Evolutionary conservation across 768 basidiomycete genomes (phyloP).

Genomic region (Infundibulicybe gibba): DNA sequence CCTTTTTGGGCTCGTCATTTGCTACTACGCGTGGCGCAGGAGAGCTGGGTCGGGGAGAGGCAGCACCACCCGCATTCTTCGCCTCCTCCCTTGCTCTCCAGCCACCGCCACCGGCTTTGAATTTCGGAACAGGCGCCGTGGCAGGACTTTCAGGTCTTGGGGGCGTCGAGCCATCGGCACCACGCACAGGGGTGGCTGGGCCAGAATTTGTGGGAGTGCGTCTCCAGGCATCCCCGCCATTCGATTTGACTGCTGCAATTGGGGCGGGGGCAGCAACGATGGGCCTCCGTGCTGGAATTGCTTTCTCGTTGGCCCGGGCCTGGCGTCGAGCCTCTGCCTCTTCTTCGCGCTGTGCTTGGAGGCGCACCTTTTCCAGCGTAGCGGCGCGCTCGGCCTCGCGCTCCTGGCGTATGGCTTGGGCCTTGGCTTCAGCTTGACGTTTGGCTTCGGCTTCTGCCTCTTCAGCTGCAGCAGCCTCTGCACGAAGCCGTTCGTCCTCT

Average conservation of each 20-base stretch:
- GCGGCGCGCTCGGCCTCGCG: slow-evolving; percentile 50
- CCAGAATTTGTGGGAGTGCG: slow-evolving; percentile 11
- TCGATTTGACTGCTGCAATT: slow-evolving; percentile 14
- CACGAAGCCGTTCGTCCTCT: slow-evolving; percentile 45
- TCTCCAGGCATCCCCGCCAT: slow-evolving; percentile 15
- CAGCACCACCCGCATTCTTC: slow-evolving; percentile 28
- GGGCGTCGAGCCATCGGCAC: slow-evolving; percentile 34
- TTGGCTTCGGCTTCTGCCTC: slow-evolving; percentile 52
- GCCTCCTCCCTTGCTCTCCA: slow-evolving; percentile 62
- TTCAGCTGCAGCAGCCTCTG: slow-evolving; percentile 46
- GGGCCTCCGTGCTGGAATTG: slow-evolving; percentile 21
- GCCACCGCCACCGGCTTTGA: slow-evolving; percentile 44
- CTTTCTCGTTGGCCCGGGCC: slow-evolving; percentile 37
- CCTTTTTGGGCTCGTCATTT: slow-evolving; percentile 43
- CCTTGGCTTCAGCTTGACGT: slow-evolving; percentile 60
- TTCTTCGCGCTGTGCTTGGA: slow-evolving; percentile 63
- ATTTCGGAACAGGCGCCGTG: slow-evolving; percentile 34
- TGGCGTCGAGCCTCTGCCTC: slow-evolving; percentile 53
- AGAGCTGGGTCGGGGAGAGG: slow-evolving; percentile 29
- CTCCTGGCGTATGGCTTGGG: slow-evolving; percentile 43
- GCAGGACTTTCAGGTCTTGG: slow-evolving; percentile 52
- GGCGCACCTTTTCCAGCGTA: slow-evolving; percentile 50
- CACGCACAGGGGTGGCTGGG: slow-evolving; percentile 37
- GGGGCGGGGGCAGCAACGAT: slow-evolving; percentile 21
- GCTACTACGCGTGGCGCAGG: slow-evolving; percentile 26